These are phyloP conservation scores for Talaromyces sp. DNA, from an alignment of 2,329 filamentous ascomycete species.

Conservation along the genomic window DNA sequence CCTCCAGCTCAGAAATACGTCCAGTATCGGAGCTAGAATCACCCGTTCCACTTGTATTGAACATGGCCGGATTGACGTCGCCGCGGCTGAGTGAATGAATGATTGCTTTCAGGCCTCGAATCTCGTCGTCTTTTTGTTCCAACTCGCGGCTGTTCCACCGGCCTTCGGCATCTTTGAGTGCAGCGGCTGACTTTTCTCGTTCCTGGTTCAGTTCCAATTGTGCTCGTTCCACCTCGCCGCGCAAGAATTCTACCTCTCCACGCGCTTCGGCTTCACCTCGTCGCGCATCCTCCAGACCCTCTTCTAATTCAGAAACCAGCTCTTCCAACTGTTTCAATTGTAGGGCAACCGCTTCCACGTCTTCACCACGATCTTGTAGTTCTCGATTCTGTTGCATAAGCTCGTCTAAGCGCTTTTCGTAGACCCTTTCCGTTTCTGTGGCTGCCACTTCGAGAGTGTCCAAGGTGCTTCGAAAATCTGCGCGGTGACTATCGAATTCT, in stretches of 20 bases:
- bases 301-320: slow-evolving; percentile 92
- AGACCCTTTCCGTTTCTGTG: slow-evolving; percentile 89
- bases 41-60: slow-evolving; percentile 29
- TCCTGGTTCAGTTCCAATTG: slow-evolving; percentile 83
- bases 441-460: slow-evolving; percentile 95
- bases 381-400: slow-evolving; percentile 80
- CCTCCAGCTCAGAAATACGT: slow-evolving; percentile 65
- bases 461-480: slow-evolving; percentile 94
- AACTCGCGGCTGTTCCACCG: slow-evolving; percentile 64
- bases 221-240: slow-evolving; percentile 90
- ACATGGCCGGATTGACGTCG: slow-evolving; percentile 29
- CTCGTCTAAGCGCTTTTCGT: slow-evolving; percentile 61
- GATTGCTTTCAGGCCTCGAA: slow-evolving; percentile 92
- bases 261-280: slow-evolving; percentile 92
- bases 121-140: slow-evolving; percentile 95
- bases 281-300: slow-evolving; percentile 90
- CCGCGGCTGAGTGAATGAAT: slow-evolving; percentile 88
- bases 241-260: slow-evolving; percentile 90
- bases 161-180: slow-evolving; percentile 52
- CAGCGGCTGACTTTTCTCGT: slow-evolving; percentile 71
- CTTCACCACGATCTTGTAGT: slow-evolving; percentile 74
- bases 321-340: slow-evolving; percentile 96
- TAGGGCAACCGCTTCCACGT: slow-evolving; percentile 84
- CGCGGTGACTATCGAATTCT: slow-evolving; percentile 91
- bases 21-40: slow-evolving; percentile 52